phyloP scores from a whole-genome alignment of 768 basidiomycete species.

The Panus rudis region DNA sequence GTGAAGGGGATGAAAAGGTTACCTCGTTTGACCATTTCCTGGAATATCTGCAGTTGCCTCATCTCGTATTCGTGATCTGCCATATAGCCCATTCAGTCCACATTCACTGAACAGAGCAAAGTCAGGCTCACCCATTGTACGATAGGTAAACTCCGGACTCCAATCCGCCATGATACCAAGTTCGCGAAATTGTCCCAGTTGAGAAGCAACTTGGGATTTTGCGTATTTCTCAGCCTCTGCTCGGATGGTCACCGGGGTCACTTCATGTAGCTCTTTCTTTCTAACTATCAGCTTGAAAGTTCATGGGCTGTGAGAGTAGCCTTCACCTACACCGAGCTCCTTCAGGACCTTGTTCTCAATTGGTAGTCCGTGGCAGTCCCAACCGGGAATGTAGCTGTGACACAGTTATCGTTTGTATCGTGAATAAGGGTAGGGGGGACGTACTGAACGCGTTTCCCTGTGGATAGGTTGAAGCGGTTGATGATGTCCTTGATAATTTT shows the following conservation, averaged over 20 bases:
- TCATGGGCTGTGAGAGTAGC: background rate
- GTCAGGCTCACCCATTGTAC: conserved; percentile 63
- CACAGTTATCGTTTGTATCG: background rate
- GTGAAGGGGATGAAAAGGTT: background rate
- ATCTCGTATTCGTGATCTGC: conserved; percentile 85
- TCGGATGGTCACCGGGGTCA: conserved; percentile 61
- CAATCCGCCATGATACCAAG: conserved; percentile 94
- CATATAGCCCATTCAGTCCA: background rate
- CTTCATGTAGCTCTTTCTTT: conserved; percentile 48
- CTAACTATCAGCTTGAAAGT: background rate
- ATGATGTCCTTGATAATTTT: conserved; percentile 96
- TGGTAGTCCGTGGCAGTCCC: conserved; percentile 97
- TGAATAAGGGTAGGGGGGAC: conserved; percentile 21
- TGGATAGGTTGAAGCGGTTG: conserved; percentile 77
- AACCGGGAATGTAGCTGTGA: conserved; percentile 84
- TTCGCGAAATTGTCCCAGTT: conserved; percentile 71
- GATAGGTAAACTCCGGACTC: conserved; percentile 64
- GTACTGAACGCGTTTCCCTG: conserved; percentile 77
- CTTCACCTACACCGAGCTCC: conserved; percentile 54
- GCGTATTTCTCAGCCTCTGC: conserved; percentile 68
- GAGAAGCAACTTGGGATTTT: conserved; percentile 60
- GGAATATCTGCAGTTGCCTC: conserved; percentile 78
- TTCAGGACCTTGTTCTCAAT: conserved; percentile 92
- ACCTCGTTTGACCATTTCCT: conserved; percentile 85
- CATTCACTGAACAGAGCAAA: background rate